Base-by-base conservation (phyloP, 306 rosid species). In the Acacia confusa region DNA sequence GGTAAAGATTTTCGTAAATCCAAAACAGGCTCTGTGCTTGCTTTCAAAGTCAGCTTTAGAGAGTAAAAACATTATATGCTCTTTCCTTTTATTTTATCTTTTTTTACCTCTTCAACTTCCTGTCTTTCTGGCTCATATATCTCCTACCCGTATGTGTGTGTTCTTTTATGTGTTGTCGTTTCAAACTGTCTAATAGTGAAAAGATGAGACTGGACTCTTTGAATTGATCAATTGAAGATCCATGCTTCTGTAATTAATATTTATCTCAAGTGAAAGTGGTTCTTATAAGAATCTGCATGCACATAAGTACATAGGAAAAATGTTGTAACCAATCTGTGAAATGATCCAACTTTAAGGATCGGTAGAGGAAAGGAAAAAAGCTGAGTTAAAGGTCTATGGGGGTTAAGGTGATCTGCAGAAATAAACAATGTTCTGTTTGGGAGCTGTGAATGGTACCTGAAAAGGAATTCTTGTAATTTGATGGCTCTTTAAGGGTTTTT, bases 31-130 rank as follows among this genome's bases (percentile, higher is more conserved):
- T 95, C 94, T 32, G 82, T 93, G 25, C 88, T 93, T 84, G 92
- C 99, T 84, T 87, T 85, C 96, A 95, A 95, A 95, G 99, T 95
- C 91, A 84, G 84, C 88, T 95, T 95, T 80, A 89, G 99, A 95
- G 93, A 95, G 98, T 95, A 87, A 82, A 48, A 82, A 15, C 79
- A 36, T 79, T 28, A 80, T 43, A 40, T 17, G 47, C 45, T 52
- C 68, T n/a, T 19, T 70, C 67, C 17, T 53, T 67, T 63, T 9
- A 15, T 58, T 24, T 41, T 41, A 12, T 12, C 45, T 28, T 38
- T 57, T 6, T 78, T 52, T 28, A 2, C 72, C 55, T 10, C 36
- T 73, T 60, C 28, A 32, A 47, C 78, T 64, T 13, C 20, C 15
- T 34, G 25, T 36, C 61, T 28, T 15, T 38, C 66, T 3, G 27